phyloP scores from a whole-genome alignment of 2,329 filamentous ascomycete species.

The Salinomyces thailandicus region DNA sequence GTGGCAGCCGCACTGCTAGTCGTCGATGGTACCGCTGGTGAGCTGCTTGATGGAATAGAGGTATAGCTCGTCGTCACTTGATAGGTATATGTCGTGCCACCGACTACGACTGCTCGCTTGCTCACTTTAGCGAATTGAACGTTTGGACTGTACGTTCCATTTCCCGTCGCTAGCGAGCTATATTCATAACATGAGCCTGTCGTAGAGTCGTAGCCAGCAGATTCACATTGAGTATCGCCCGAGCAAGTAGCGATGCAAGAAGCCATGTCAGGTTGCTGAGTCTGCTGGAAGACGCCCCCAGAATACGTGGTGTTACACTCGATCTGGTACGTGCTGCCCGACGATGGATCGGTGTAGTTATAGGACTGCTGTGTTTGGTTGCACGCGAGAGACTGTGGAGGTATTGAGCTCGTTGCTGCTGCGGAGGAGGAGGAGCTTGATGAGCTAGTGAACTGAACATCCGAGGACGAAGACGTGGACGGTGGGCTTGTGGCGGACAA shows the following conservation, averaged over 20 bases:
- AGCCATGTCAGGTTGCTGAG: constrained; percentile 1
- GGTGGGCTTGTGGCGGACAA: too few relatives aligned
- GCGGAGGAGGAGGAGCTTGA: background rate
- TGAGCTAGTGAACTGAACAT: too few relatives aligned
- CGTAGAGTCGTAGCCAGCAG: constrained; percentile 1
- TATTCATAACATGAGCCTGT: constrained; percentile 5
- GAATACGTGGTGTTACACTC: constrained; percentile 6
- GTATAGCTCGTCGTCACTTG: constrained; percentile 2
- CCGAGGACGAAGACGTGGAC: too few relatives aligned
- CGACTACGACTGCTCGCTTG: constrained; percentile 5
- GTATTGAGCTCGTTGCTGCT: background rate
- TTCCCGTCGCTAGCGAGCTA: constrained; percentile 2
- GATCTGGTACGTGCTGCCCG: constrained; percentile 5
- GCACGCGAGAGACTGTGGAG: constrained; percentile 1
- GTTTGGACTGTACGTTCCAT: constrained; percentile 1
- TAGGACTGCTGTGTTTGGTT: constrained; percentile 5
- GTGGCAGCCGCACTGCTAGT: background rate
- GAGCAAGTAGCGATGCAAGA: constrained; percentile 5
- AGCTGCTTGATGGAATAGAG: background rate
- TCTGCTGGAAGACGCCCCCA: constrained; percentile 1
- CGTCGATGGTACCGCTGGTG: background rate
- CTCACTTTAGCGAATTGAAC: constrained; percentile 5
- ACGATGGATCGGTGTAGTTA: constrained; percentile 5
- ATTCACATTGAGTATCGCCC: constrained; percentile 4
- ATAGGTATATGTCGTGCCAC: constrained; percentile 4